Evolutionary conservation across 2,329 filamentous ascomycete species (phyloP), one percentile per base, ranked within the genome.

Genomic region (Periconia macrospinosa): DNA sequence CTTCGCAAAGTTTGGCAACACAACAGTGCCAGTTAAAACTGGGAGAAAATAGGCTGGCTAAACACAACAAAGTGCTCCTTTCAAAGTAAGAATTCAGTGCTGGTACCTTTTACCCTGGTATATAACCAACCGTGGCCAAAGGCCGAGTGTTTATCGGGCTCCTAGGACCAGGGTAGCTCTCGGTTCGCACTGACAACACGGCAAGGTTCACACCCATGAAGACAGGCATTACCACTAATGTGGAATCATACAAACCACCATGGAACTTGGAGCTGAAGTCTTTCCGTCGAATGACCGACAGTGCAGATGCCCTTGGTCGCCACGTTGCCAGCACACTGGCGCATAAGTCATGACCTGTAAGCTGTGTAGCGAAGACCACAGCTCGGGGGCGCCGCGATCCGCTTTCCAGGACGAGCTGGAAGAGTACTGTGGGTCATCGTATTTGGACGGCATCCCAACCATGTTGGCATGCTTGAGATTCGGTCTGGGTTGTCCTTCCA

Each of bases 91-190:
- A 57, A 52, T 50, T 46, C 46, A 37, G 11, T 43, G 44, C 51
- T 51, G 54, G 53, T 49, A 52, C 49, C 44, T 49, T 44, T 30
- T 50, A 49, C 46, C 56, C 59, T 50, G 52, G 13, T 14, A 30
- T 13, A 51, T 55, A 56, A 53, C 48, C 49, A 50, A 50, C 41
- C 49, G 42, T 45, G 56, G 52, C 23, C 56, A 57, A 58, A 55
- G 41, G 45, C 30, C 37, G 49, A 33, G 37, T 15, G 50, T 53
- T 49, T 49, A 54, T 52, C 47, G 19, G 23, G 48, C 18, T 49
- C 41, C 33, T 47, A 33, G 37, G 45, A 47, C 49, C 47, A 40
- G 49, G 49, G 37, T 52, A 45, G 27, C 33, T 30, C 41, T 42
- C 42, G 48, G 35, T 15, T n/a, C 47, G 53, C 53, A 50, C 50